phyloP scores from a whole-genome alignment of 2,329 filamentous ascomycete genomes.

The Rhynchosporium agropyri region DNA sequence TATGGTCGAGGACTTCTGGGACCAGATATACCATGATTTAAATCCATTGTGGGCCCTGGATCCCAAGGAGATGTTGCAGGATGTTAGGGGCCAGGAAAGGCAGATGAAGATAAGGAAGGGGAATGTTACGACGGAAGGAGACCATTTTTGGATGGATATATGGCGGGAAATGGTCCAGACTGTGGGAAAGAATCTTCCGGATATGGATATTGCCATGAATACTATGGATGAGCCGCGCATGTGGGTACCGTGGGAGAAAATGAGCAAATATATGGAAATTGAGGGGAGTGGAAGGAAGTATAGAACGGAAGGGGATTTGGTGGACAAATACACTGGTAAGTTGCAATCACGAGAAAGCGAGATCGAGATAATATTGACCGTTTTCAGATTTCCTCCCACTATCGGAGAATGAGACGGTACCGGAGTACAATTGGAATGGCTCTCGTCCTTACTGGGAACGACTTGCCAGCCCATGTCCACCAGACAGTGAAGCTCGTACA shows the following conservation, averaged over 20 bases:
- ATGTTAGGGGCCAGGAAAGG: constrained; percentile 58
- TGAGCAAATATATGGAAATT: constrained; percentile 29
- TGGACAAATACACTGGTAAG: constrained; percentile 31
- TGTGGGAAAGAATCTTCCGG: constrained; percentile 57
- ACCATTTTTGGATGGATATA: constrained; percentile 47
- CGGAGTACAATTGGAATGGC: constrained; percentile 36
- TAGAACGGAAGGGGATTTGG: constrained; percentile 58
- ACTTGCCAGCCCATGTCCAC: constrained; percentile 61
- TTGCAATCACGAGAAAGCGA: neutral
- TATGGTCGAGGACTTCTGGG: constrained; percentile 62
- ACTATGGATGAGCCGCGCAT: constrained; percentile 65
- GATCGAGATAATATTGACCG: neutral
- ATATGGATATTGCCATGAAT: constrained; percentile 68
- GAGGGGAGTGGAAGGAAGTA: constrained; percentile 43
- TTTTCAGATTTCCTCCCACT: constrained; percentile 1
- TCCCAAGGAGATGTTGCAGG: constrained; percentile 52
- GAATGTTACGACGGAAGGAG: constrained; percentile 49
- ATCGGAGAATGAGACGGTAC: constrained; percentile 6
- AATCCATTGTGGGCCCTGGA: constrained; percentile 50
- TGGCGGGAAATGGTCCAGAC: constrained; percentile 42
- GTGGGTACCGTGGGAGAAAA: constrained; percentile 56
- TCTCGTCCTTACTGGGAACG: constrained; percentile 55
- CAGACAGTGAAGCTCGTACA: constrained; percentile 60
- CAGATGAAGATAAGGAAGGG: constrained; percentile 58
- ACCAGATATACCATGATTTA: constrained; percentile 55